These are phyloP conservation scores for Glycine tomentella DNA, from an alignment of 306 rosid species.

Conservation along the genomic window DNA sequence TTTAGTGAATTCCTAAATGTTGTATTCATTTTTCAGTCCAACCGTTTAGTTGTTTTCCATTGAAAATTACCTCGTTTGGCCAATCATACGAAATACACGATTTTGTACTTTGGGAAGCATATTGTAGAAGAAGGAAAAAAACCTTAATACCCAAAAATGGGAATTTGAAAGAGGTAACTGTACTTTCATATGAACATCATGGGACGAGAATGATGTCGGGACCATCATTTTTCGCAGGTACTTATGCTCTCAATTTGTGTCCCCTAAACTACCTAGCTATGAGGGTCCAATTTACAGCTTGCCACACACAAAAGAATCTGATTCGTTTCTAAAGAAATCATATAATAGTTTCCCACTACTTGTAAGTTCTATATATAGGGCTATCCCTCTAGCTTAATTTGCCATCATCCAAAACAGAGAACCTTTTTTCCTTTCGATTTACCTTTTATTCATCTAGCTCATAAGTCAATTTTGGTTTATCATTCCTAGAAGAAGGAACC, in stretches of 20 bases:
- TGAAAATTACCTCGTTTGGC: neutral
- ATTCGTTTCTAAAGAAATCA: conserved; percentile 20
- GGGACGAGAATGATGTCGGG: conserved; percentile 18
- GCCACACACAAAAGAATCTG: conserved; percentile 35
- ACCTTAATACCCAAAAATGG: neutral
- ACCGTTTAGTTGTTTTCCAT: neutral
- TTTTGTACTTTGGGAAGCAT: conserved; percentile 2
- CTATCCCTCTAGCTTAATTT: neutral
- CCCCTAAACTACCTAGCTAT: conserved; percentile 32
- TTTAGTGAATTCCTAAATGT: no score
- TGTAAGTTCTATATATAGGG: conserved; percentile 15
- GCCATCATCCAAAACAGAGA: conserved; percentile 24
- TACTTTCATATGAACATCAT: conserved; percentile 13
- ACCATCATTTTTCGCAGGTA: conserved; percentile 12
- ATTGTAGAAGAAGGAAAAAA: neutral
- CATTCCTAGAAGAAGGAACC: conserved; percentile 15
- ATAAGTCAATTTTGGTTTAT: conserved; percentile 33
- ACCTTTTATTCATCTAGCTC: neutral
- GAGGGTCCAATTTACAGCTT: conserved; percentile 39
- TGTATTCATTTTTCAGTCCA: no score
- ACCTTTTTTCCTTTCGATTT: neutral
- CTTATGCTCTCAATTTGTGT: conserved; percentile 8
- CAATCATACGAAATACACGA: neutral
- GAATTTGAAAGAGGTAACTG: neutral
- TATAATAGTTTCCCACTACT: conserved; percentile 24